Percentiles rank a stretch among this genome's conserved stretches.
Conservation (phyloP, 768 basidiomycete species). For the Rhizopogon rudus region DNA sequence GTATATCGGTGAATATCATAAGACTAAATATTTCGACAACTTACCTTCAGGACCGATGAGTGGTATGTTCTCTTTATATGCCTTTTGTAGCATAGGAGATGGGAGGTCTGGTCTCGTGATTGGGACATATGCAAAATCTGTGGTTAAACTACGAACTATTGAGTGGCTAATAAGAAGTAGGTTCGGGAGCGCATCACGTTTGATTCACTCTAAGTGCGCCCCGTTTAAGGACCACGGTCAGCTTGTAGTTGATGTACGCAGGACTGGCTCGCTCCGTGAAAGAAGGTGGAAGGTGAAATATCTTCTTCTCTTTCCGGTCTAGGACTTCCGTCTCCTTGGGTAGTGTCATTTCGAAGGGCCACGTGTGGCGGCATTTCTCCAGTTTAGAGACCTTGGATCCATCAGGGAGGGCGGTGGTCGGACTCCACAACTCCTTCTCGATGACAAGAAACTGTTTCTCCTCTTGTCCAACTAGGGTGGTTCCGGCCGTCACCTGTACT, state of each 20-base stretch:
- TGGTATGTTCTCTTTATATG: constrained; percentile 28
- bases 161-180: neutral
- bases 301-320: constrained; percentile 30
- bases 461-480: constrained; percentile 53
- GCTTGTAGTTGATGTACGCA: constrained; percentile 52
- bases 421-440: constrained; percentile 39
- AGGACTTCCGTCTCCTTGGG: constrained; percentile 38
- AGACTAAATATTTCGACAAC: neutral
- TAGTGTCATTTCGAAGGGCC: constrained; percentile 44
- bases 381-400: constrained; percentile 28
- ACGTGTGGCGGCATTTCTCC: constrained; percentile 39
- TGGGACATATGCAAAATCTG: constrained; percentile 29
- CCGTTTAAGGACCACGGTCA: constrained; percentile 46
- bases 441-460: constrained; percentile 42
- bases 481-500: constrained; percentile 39
- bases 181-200: constrained; percentile 13
- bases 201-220: constrained; percentile 45
- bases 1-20: neutral
- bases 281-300: constrained; percentile 43
- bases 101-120: constrained; percentile 28
- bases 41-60: constrained; percentile 31
- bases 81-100: constrained; percentile 31
- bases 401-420: constrained; percentile 17
- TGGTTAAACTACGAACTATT: constrained; percentile 22
- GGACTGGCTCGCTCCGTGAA: constrained; percentile 53